phyloP scores from a whole-genome alignment of 192 early-diverging fungal species.

The Bifiguratus adelaidae region DNA sequence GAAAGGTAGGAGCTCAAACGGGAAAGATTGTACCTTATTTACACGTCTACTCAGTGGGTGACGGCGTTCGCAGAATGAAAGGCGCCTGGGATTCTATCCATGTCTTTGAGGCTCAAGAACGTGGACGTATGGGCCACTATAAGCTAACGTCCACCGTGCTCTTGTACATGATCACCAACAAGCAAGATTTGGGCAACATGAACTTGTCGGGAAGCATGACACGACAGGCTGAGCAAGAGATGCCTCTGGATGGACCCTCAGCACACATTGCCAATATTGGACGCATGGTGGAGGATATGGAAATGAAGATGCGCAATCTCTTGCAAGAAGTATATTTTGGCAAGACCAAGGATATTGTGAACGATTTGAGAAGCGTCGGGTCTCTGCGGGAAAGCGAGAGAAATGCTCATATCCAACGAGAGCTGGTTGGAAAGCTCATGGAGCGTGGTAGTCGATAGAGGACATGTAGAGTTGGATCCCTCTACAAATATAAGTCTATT shows the following conservation, averaged over 20 bases:
- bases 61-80: conserved; percentile 58
- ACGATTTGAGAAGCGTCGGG: conserved; percentile 74
- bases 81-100: conserved; percentile 99
- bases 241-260: conserved; percentile 55
- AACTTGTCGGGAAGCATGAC: conserved; percentile 91
- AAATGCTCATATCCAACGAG: conserved; percentile 69
- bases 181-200: conserved; percentile 54
- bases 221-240: conserved; percentile 83
- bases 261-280: conserved; percentile 93
- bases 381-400: conserved; percentile 66
- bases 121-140: conserved; percentile 80
- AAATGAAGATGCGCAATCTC: conserved; percentile 91
- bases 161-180: conserved; percentile 77
- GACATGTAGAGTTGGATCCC: too few relatives aligned
- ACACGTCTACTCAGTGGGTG: conserved; percentile 28
- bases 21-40: neutral
- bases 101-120: conserved; percentile 85
- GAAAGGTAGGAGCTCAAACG: conserved; percentile 51
- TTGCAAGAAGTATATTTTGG: conserved; percentile 96
- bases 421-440: conserved; percentile 66
- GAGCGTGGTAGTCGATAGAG: too few relatives aligned
- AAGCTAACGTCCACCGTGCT: conserved; percentile 95
- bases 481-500: too few relatives aligned
- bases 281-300: conserved; percentile 96
- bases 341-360: conserved; percentile 95